Conservation (phyloP, 352 stramenopile genomes). For the Globisporangium solare region DNA sequence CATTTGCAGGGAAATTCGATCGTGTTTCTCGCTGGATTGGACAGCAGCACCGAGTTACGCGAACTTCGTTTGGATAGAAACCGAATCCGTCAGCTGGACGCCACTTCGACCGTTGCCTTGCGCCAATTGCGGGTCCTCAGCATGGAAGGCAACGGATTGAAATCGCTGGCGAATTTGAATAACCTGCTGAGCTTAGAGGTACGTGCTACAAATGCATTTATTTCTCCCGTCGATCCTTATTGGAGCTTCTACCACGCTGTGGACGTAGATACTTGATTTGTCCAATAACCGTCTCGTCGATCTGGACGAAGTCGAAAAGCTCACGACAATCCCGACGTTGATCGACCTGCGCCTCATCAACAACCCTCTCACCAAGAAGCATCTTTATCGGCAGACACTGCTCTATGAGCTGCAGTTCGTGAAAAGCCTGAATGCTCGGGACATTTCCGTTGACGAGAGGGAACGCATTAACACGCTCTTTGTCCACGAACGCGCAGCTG, state of each 20-base stretch:
- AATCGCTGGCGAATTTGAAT: conserved; percentile 61
- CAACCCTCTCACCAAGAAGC: conserved; percentile 80
- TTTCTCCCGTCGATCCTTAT: too few relatives aligned
- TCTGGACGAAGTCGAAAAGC: conserved; percentile 76
- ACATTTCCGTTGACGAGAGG: conserved; percentile 74
- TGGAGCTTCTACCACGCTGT: too few relatives aligned
- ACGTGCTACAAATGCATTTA: neutral
- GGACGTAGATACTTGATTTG: conserved; percentile 50
- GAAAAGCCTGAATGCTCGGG: conserved; percentile 54
- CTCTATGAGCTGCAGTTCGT: conserved; percentile 57
- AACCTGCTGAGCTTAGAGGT: conserved; percentile 71
- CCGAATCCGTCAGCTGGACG: conserved; percentile 74
- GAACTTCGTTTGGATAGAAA: conserved; percentile 83
- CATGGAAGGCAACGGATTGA: conserved; percentile 79
- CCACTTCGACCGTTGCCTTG: conserved; percentile 39
- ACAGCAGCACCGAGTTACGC: conserved; percentile 51
- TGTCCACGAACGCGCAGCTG: conserved; percentile 45
- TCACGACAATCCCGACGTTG: conserved; percentile 50
- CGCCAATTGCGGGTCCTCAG: conserved; percentile 51
- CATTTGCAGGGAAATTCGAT: conserved; percentile 83
- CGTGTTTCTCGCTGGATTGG: conserved; percentile 52
- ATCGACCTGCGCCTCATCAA: conserved; percentile 55
- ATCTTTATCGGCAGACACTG: conserved; percentile 72
- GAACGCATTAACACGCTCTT: conserved; percentile 68
- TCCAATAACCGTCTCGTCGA: conserved; percentile 76